These are phyloP conservation scores for Malus fusca DNA, from an alignment of 306 rosid species.

Conservation along the genomic window DNA sequence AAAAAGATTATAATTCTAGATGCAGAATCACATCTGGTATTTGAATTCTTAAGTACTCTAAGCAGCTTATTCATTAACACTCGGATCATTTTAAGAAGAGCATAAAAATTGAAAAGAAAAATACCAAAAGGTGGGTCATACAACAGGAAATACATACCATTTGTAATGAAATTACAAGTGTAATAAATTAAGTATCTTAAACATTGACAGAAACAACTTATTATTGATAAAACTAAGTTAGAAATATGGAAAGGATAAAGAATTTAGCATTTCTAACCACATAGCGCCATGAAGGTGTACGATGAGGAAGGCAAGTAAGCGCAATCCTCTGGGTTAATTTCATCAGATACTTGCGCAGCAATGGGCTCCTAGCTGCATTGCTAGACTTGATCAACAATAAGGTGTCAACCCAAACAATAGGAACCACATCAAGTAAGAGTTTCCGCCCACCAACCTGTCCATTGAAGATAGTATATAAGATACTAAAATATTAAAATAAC, in stretches of 20 bases:
- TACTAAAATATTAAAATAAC: conserved; percentile 16
- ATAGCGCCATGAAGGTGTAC: conserved; percentile 78
- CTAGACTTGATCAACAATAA: conserved; percentile 63
- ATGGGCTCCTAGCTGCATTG: conserved; percentile 61
- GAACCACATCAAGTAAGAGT: conserved; percentile 60
- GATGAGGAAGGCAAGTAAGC: conserved; percentile 72
- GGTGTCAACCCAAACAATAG: conserved; percentile 73
- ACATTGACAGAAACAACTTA: not conserved
- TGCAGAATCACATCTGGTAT: not conserved
- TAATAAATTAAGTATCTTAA: conserved; percentile 5
- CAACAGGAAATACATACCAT: not conserved
- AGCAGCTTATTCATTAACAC: not conserved
- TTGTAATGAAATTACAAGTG: not conserved
- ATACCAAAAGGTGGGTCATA: not conserved
- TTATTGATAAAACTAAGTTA: not conserved
- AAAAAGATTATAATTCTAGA: not conserved
- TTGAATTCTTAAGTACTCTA: not conserved
- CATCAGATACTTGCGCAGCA: conserved; percentile 82
- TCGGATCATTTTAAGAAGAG: not conserved
- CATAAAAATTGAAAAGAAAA: not conserved
- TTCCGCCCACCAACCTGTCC: conserved; percentile 80
- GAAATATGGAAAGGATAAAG: not conserved
- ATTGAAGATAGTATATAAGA: conserved; percentile 29
- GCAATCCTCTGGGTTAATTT: conserved; percentile 87
- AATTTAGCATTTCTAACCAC: conserved; percentile 43